phyloP scores from a whole-genome alignment of 352 stramenopile genomes.

The Peronospora farinosa region DNA sequence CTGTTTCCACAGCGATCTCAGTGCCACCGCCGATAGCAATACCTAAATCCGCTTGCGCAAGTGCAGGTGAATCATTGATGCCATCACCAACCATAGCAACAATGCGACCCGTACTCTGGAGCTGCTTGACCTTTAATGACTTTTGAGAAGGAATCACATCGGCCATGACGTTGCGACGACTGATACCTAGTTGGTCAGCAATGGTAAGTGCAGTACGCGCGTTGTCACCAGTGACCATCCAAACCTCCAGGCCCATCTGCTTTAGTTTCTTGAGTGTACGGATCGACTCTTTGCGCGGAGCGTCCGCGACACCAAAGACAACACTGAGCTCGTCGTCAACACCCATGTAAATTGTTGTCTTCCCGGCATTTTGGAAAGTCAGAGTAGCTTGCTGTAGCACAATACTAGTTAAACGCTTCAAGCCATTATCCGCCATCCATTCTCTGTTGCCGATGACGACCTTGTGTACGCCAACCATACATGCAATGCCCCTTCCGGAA shows the following conservation, averaged over 20 bases:
- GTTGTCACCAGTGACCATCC: slow-evolving; percentile 99
- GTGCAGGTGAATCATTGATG: slow-evolving; percentile 97
- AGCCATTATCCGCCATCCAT: slow-evolving; percentile 80
- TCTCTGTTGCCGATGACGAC: slow-evolving; percentile 90
- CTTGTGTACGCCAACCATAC: slow-evolving; percentile 54
- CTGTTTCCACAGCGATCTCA: slow-evolving; percentile 97
- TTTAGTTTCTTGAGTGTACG: slow-evolving; percentile 87
- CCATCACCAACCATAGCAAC: slow-evolving; percentile 97
- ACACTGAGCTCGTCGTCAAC: slow-evolving; percentile 71
- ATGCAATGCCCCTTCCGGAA: slow-evolving; percentile 85
- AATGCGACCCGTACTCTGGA: slow-evolving; percentile 82
- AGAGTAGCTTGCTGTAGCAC: slow-evolving; percentile 65
- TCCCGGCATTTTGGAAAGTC: slow-evolving; percentile 85
- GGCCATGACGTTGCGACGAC: slow-evolving; percentile 88
- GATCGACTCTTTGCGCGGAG: slow-evolving; percentile 88
- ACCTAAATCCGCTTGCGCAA: slow-evolving; percentile 95
- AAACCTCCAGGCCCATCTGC: slow-evolving; percentile 90
- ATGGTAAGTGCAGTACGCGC: slow-evolving; percentile 90
- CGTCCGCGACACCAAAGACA: slow-evolving; percentile 82
- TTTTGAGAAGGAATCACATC: slow-evolving; percentile 96
- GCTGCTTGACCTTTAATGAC: slow-evolving; percentile 85
- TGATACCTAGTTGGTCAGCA: slow-evolving; percentile 90
- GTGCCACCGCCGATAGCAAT: slow-evolving; percentile 94
- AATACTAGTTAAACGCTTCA: slow-evolving; percentile 66
- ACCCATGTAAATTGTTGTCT: slow-evolving; percentile 94